Base-by-base conservation (phyloP, 2,329 filamentous ascomycete species). In the Corniculantispora saksenae region DNA sequence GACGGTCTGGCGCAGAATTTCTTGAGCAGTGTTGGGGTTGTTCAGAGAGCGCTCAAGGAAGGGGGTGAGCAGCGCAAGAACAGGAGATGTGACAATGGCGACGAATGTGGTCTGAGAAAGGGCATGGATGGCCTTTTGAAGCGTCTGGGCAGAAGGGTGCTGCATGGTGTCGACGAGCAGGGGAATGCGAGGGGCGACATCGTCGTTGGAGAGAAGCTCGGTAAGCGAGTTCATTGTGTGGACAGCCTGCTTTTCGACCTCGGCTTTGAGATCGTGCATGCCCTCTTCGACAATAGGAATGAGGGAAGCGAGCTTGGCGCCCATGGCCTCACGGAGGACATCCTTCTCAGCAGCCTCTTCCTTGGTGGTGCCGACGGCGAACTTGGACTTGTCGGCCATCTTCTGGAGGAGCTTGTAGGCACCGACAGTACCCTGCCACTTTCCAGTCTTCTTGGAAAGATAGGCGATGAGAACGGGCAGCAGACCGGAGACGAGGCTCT, bases 81-180 rank as follows among this genome's bases (percentile, higher is more conserved):
- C 94, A 12, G 95, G 95, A 10, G 94, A 97, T 15, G 93, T 97
- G 71, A 99, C 95, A 69, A 97, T 86, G 64, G 95, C 94, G 61
- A 99, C 95, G 71, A 99, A 99, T n/a, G 95, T 99, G 13, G 95
- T 99, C 81, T 97, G 93, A 4, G 94, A 97, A 54, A 99, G 84
- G 54, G 94, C 95, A 75, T 97, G 95, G 69, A 99, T 98, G 38
- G 95, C 94, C 83, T 97, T 97, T 76, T 97, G 92, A 64, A 96
- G 85, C 32, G 91, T 93, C 78, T 96, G 89, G 17, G 91, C 84
- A 13, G 93, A 97, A 7, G 95, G 95, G 72, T 97, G 89, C 77
- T 97, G 92, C 90, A 99, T 97, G 57, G 93, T 92, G 76, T 96
- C 93, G 78, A 99, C 89, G 57, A 99, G 86, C 3, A 98, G 88